phyloP scores from a whole-genome alignment of 179 eudicot genomes.

The Silene noctiflora region DNA sequence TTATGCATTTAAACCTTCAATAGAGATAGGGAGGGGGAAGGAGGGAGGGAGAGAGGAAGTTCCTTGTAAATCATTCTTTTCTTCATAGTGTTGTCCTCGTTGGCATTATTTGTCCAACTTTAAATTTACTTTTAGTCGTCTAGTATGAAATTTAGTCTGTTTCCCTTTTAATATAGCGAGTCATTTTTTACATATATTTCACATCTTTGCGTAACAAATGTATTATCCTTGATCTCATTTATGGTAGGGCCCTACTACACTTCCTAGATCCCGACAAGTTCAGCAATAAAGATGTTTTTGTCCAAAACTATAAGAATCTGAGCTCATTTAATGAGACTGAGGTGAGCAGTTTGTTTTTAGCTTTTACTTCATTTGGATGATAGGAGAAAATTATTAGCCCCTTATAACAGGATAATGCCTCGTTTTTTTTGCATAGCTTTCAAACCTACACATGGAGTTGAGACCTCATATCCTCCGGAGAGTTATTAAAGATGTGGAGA shows the following conservation, averaged over 20 bases:
- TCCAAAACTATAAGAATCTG: constrained; percentile 93
- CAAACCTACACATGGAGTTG: constrained; percentile 96
- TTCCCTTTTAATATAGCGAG: background rate
- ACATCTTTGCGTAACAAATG: background rate
- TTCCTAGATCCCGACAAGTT: constrained; percentile 92
- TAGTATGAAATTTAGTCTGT: background rate
- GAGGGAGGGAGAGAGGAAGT: background rate
- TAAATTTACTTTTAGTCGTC: background rate
- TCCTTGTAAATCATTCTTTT: background rate
- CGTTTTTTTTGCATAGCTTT: constrained; percentile 55
- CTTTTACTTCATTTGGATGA: background rate
- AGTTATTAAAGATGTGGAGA: constrained; percentile 99
- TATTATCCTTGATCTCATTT: constrained; percentile 1
- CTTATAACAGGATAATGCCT: constrained; percentile 15
- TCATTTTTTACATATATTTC: background rate
- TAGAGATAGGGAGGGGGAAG: background rate
- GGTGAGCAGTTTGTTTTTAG: constrained; percentile 37
- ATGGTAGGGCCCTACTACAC: constrained; percentile 94
- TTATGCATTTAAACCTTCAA: background rate
- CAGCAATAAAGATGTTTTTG: constrained; percentile 82
- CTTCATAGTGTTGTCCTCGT: background rate
- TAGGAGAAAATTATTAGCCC: background rate
- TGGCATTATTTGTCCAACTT: background rate
- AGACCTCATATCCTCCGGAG: constrained; percentile 98
- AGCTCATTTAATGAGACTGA: constrained; percentile 95